phyloP scores from a whole-genome alignment of 495 filamentous ascomycete genomes.

The Parmelia sp. region DNA sequence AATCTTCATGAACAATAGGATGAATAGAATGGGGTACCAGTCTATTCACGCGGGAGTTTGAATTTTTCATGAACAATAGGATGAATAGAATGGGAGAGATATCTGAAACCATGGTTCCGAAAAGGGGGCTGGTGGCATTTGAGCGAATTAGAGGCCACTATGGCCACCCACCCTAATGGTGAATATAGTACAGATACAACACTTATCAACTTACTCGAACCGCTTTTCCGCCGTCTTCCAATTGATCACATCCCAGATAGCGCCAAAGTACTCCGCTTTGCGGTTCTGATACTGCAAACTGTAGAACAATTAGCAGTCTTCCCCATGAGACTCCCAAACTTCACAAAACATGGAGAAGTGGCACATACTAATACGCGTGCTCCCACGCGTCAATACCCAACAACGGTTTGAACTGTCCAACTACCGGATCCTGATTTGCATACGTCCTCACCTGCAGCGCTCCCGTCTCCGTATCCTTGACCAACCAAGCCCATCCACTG shows the following conservation, averaged over 20 bases:
- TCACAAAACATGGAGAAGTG: not conserved
- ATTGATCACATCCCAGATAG: conserved; percentile 97
- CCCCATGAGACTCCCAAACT: not conserved
- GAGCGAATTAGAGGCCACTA: not conserved
- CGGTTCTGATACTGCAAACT: conserved; percentile 96
- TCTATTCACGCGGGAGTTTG: too few relatives aligned
- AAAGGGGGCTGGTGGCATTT: not conserved
- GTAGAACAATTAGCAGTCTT: conserved; percentile 22
- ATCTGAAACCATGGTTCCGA: not conserved
- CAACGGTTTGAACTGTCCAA: conserved; percentile 77
- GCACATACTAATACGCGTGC: conserved; percentile 67
- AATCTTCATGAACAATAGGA: too few relatives aligned
- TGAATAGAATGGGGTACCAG: not conserved
- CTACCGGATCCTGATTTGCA: conserved; percentile 91
- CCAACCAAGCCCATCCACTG: conserved; percentile 91
- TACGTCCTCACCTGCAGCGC: conserved; percentile 69
- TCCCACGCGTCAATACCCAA: conserved; percentile 98
- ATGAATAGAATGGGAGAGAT: not conserved
- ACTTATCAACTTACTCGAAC: conserved; percentile 41
- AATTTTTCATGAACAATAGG: too few relatives aligned
- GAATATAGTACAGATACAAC: not conserved
- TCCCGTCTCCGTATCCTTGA: conserved; percentile 74
- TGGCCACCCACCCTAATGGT: not conserved
- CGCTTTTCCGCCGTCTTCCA: conserved; percentile 92
- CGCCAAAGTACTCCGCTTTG: conserved; percentile 96